Conservation (phyloP, 108 stramenopile genomes). For the Skeletonema costatum region DNA sequence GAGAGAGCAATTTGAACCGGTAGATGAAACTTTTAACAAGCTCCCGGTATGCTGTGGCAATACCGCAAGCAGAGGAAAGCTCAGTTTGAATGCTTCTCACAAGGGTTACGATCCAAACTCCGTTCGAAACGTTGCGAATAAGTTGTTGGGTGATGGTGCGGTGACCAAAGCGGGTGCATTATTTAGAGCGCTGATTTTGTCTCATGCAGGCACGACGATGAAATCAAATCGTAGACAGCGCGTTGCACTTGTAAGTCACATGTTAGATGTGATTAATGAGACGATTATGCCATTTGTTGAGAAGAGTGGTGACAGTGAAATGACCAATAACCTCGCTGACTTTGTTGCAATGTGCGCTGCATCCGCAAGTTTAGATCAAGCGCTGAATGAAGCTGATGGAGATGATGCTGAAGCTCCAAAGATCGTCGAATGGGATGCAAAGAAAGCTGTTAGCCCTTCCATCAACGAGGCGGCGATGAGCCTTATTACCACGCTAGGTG, state of each 20-base stretch:
- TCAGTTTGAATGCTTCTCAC: conserved; percentile 37
- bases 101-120: conserved; percentile 45
- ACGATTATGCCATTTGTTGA: conserved; percentile 28
- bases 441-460: conserved; percentile 39
- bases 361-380: conserved; percentile 7
- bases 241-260: conserved; percentile 22
- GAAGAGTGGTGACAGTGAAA: conserved; percentile 8
- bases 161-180: conserved; percentile 21
- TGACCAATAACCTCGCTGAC: conserved; percentile 25
- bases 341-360: conserved; percentile 49
- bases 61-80: conserved; percentile 27
- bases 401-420: conserved; percentile 10
- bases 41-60: conserved; percentile 15
- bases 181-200: conserved; percentile 58
- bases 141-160: conserved; percentile 31
- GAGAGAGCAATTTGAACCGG: conserved; percentile 32
- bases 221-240: conserved; percentile 37
- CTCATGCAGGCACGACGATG: conserved; percentile 57
- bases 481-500: conserved; percentile 62
- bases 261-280: conserved; percentile 26
- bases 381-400: not conserved
- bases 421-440: not conserved
- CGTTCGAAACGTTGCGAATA: conserved; percentile 51
- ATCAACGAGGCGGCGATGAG: conserved; percentile 62
- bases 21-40: conserved; percentile 43